phyloP scores from a whole-genome alignment of 805 yeast genomes.

The Kazachstania taianensis region DNA sequence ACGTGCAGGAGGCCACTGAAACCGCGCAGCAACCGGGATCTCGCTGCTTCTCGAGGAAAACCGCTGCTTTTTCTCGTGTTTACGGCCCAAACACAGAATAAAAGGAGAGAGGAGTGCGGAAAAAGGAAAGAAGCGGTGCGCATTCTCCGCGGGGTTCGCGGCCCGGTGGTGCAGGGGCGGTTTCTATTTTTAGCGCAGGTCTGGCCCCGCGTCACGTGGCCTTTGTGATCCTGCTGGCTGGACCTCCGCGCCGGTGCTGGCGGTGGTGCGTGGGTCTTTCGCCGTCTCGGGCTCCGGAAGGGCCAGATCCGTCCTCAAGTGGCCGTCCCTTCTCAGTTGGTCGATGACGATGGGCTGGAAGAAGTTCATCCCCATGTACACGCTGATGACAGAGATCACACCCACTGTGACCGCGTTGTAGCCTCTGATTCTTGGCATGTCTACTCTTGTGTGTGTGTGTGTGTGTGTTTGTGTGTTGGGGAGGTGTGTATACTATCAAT shows the following conservation, averaged over 20 bases:
- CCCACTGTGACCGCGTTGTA: constrained; percentile 21
- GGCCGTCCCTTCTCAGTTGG: constrained; percentile 54
- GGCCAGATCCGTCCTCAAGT: constrained; percentile 48
- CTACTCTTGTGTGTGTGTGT: no score
- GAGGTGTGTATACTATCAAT: no score
- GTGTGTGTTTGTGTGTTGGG: no score
- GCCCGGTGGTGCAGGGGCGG: no score
- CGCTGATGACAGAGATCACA: constrained; percentile 31
- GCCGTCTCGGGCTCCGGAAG: constrained; percentile 49
- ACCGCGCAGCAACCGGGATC: no score
- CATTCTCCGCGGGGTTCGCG: no score
- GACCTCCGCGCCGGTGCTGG: neutral
- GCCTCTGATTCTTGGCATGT: constrained; percentile 25
- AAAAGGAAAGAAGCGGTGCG: no score
- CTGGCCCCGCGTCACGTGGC: neutral
- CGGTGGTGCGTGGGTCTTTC: constrained; percentile 15
- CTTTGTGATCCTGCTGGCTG: neutral
- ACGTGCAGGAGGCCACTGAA: no score
- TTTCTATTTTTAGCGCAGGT: neutral
- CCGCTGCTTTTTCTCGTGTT: no score
- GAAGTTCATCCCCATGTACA: constrained; percentile 45
- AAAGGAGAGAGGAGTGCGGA: no score
- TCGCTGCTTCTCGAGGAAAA: no score
- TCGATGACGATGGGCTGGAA: constrained; percentile 68
- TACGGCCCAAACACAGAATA: no score